Conservation (phyloP, 805 yeast genomes). For the Candida ficus region DNA sequence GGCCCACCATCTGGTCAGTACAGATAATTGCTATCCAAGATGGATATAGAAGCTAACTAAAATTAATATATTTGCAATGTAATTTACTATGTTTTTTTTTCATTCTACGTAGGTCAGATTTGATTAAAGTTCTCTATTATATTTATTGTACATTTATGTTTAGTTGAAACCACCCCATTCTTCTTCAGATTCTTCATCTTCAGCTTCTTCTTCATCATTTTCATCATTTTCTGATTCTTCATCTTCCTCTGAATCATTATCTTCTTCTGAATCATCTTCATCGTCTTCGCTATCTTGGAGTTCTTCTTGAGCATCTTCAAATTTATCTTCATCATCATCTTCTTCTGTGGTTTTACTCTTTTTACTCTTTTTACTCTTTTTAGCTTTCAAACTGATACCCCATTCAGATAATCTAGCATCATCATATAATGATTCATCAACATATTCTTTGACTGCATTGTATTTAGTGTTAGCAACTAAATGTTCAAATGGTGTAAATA, state of each 20-base stretch:
- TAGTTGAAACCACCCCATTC: slow-evolving; percentile 39
- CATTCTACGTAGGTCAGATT: too few relatives aligned
- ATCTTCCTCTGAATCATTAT: slow-evolving; percentile 15
- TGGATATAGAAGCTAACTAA: too few relatives aligned
- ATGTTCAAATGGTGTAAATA: slow-evolving; percentile 57
- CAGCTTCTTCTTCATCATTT: slow-evolving; percentile 24
- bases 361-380: slow-evolving; percentile 23
- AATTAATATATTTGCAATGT: too few relatives aligned
- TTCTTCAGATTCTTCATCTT: slow-evolving; percentile 21
- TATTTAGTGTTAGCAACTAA: slow-evolving; percentile 44
- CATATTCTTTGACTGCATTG: too few relatives aligned
- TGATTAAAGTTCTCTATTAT: too few relatives aligned
- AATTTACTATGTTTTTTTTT: too few relatives aligned
- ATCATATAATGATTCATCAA: too few relatives aligned
- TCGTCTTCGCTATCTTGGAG: too few relatives aligned
- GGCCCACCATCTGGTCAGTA: neutral
- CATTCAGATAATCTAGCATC: slow-evolving; percentile 63
- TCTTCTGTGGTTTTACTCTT: slow-evolving; percentile 19
- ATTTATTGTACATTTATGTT: too few relatives aligned
- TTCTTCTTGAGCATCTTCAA: slow-evolving; percentile 28
- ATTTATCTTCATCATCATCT: slow-evolving; percentile 13
- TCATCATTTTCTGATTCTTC: slow-evolving; percentile 32
- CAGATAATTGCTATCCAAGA: neutral
- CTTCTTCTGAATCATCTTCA: slow-evolving; percentile 21
- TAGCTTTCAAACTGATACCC: slow-evolving; percentile 40